Evolutionary conservation across 495 filamentous ascomycete genomes (phyloP).

Genomic region (Hyaloscypha finlandica): DNA sequence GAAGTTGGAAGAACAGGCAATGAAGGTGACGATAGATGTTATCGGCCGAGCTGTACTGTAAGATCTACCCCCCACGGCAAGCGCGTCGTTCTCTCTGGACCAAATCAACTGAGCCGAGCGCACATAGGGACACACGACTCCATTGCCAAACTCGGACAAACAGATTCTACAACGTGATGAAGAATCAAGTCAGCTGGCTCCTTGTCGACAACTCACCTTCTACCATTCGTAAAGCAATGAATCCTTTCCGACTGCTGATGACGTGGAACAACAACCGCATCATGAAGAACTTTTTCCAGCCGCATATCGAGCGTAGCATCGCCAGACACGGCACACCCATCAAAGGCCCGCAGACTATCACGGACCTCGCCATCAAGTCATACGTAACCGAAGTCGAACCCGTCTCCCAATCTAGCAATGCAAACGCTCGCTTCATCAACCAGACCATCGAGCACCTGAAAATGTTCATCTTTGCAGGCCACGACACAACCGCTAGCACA

Average conservation of each 20-base stretch:
- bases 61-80: not conserved
- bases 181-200: conserved; percentile 4
- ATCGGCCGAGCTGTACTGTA: conserved; percentile 45
- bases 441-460: conserved; percentile 21
- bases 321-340: too few relatives aligned
- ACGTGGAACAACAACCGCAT: conserved; percentile 30
- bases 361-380: conserved; percentile 7
- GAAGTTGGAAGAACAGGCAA: conserved; percentile 37
- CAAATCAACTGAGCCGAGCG: not conserved
- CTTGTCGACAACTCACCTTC: conserved; percentile 3
- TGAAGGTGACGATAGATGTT: conserved; percentile 44
- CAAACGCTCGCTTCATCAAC: not conserved
- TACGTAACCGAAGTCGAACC: not conserved
- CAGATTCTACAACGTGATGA: conserved; percentile 3
- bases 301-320: conserved; percentile 3
- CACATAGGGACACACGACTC: not conserved
- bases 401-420: not conserved
- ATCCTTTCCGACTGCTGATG: conserved; percentile 20
- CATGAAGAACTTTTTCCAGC: conserved; percentile 21
- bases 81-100: too few relatives aligned
- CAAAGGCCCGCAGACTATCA: conserved; percentile 13
- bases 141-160: not conserved
- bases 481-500: conserved; percentile 40
- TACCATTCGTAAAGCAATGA: not conserved
- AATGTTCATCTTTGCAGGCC: conserved; percentile 44